A percentile compares a stretch with the other conserved stretches of the same genome.
phyloP scores from a whole-genome alignment of 257 asterid genomes.

The Primulina huaijiensis region DNA sequence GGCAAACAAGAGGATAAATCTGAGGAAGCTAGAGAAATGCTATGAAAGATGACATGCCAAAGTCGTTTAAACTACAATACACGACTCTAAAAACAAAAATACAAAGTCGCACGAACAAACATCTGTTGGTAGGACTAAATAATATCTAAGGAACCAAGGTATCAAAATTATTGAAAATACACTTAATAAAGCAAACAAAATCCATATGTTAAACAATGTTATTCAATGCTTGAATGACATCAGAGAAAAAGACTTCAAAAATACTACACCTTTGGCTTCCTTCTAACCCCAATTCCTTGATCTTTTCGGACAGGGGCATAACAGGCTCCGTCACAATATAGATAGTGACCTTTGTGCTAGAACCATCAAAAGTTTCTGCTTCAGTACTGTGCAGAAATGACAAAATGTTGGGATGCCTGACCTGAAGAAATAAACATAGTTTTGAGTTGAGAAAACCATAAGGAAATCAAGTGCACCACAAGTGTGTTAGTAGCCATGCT shows the following conservation, averaged over 20 bases:
- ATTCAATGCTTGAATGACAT: conserved; percentile 21
- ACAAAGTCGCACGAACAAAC: conserved; percentile 11
- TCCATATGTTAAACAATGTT: conserved; percentile 19
- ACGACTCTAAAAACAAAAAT: conserved; percentile 15
- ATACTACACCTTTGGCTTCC: conserved; percentile 79
- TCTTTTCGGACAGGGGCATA: conserved; percentile 88
- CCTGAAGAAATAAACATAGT: conserved; percentile 55
- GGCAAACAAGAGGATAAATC: conserved; percentile 24
- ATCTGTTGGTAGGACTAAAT: conserved; percentile 11
- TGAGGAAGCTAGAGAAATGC: conserved; percentile 11
- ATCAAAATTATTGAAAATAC: conserved; percentile 15
- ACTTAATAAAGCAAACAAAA: conserved; percentile 11
- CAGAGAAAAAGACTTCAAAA: conserved; percentile 17
- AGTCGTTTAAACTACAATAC: background rate
- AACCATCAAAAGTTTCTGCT: conserved; percentile 79
- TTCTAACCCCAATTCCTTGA: conserved; percentile 84
- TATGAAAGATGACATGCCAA: background rate
- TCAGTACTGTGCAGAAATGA: conserved; percentile 96
- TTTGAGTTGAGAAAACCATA: conserved; percentile 23
- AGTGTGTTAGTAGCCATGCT: conserved; percentile 1
- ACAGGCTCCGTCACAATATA: conserved; percentile 98
- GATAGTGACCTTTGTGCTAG: conserved; percentile 72
- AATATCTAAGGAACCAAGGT: conserved; percentile 20
- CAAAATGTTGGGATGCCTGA: conserved; percentile 95
- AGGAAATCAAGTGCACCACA: conserved; percentile 13